These are phyloP conservation scores for Phycomyces blakesleeanus DNA, from an alignment of 192 early-diverging fungal genomes.

Conservation along the genomic window DNA sequence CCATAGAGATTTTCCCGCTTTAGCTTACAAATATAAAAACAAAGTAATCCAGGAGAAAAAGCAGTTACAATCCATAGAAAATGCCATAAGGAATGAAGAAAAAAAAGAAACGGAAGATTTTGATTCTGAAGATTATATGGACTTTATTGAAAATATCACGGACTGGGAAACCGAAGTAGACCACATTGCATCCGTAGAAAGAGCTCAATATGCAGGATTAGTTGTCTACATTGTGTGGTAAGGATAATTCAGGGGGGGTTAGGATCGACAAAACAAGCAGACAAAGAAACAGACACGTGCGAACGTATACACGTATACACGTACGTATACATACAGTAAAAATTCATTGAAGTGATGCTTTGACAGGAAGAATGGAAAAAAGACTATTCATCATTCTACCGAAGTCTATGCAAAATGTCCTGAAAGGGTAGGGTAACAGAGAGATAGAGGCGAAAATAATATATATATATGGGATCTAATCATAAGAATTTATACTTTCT, in stretches of 20 bases:
- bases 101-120: neutral
- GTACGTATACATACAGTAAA: neutral
- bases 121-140: neutral
- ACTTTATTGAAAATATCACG: neutral
- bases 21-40: neutral
- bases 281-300: neutral
- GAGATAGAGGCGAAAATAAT: too few relatives aligned
- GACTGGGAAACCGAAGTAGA: constrained; percentile 3
- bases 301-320: too few relatives aligned
- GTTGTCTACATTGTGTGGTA: constrained; percentile 4
- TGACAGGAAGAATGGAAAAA: constrained; percentile 8
- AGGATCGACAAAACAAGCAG: neutral
- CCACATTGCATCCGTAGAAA: neutral
- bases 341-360: neutral
- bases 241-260: neutral
- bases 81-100: too few relatives aligned
- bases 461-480: too few relatives aligned
- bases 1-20: neutral
- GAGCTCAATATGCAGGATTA: neutral
- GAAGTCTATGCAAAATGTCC: constrained; percentile 9
- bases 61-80: neutral
- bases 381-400: constrained; percentile 4
- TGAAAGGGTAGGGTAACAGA: constrained; percentile 1
- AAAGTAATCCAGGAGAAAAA: neutral
- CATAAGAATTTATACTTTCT: too few relatives aligned